These are phyloP conservation scores for Chlamydomonas reinhardtii DNA, from an alignment of 163 green algal genomes.

Conservation along the genomic window DNA sequence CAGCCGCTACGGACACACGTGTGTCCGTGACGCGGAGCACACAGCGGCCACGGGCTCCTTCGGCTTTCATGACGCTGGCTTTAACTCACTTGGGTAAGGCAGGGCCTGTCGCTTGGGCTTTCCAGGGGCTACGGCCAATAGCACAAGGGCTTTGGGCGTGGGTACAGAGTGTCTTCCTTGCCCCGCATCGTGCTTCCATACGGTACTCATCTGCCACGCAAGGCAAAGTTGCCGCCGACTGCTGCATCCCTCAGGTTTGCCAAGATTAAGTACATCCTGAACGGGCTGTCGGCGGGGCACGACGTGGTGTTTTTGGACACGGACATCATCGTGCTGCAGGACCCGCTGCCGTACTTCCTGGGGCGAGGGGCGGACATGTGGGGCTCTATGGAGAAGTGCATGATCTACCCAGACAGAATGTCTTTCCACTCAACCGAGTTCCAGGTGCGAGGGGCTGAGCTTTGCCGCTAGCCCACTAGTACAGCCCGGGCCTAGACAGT, in stretches of 20 bases:
- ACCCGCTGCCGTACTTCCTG: slow-evolving; percentile 44
- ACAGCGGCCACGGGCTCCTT: slow-evolving; percentile 27
- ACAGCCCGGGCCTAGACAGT: too few relatives aligned
- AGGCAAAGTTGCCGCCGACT: too few relatives aligned
- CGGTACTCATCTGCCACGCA: too few relatives aligned
- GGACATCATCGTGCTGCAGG: slow-evolving; percentile 40
- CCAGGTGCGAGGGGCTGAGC: neutral
- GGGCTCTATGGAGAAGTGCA: slow-evolving; percentile 43
- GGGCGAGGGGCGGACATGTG: neutral
- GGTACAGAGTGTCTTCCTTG: too few relatives aligned
- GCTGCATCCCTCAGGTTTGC: slow-evolving; percentile 5
- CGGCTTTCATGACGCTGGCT: slow-evolving; percentile 24
- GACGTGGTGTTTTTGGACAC: slow-evolving; percentile 50
- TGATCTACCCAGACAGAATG: slow-evolving; percentile 5
- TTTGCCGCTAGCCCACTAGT: too few relatives aligned
- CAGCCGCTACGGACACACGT: slow-evolving; percentile 9
- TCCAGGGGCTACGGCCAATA: neutral
- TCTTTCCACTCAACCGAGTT: slow-evolving; percentile 4
- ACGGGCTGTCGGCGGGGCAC: slow-evolving; percentile 34
- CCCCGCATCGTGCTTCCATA: too few relatives aligned
- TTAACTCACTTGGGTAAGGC: slow-evolving; percentile 35
- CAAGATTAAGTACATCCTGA: slow-evolving; percentile 54
- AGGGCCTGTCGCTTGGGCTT: neutral
- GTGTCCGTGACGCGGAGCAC: slow-evolving; percentile 36
- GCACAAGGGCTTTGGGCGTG: too few relatives aligned